phyloP scores from a whole-genome alignment of 2,329 filamentous ascomycete species.

The Paramyrothecium roridum region DNA sequence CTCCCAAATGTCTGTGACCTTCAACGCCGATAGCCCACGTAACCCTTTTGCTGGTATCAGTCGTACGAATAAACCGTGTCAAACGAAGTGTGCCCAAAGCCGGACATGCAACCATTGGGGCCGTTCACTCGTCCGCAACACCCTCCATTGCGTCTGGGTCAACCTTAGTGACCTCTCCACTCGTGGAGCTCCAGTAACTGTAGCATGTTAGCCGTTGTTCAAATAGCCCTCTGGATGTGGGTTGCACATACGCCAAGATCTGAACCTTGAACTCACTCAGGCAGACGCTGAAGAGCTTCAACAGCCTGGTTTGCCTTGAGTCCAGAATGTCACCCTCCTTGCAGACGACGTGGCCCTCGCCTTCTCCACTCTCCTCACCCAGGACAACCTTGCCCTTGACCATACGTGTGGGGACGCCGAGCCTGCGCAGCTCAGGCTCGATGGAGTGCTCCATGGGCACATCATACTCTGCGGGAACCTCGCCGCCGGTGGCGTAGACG shows the following conservation, averaged over 20 bases:
- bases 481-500: constrained; percentile 76
- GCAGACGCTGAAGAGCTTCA: constrained; percentile 91
- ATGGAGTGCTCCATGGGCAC: constrained; percentile 82
- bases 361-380: constrained; percentile 50
- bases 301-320: constrained; percentile 84
- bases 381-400: constrained; percentile 85
- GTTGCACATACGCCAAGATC: constrained; percentile 62
- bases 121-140: constrained; percentile 2
- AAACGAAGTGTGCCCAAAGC: constrained; percentile 20
- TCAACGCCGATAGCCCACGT: constrained; percentile 30
- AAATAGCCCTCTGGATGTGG: not conserved
- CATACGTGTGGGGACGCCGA: constrained; percentile 86
- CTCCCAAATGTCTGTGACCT: constrained; percentile 25
- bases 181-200: constrained; percentile 62
- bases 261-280: constrained; percentile 87
- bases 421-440: constrained; percentile 84
- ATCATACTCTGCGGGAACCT: constrained; percentile 77
- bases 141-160: constrained; percentile 36
- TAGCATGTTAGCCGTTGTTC: not conserved
- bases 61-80: constrained; percentile 24
- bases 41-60: constrained; percentile 29
- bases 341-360: constrained; percentile 71
- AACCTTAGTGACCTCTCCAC: constrained; percentile 56
- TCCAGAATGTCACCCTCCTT: constrained; percentile 81
- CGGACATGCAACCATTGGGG: constrained; percentile 11